phyloP scores from a whole-genome alignment of 73 alveolate genomes.

The Uronychia setigera region DNA sequence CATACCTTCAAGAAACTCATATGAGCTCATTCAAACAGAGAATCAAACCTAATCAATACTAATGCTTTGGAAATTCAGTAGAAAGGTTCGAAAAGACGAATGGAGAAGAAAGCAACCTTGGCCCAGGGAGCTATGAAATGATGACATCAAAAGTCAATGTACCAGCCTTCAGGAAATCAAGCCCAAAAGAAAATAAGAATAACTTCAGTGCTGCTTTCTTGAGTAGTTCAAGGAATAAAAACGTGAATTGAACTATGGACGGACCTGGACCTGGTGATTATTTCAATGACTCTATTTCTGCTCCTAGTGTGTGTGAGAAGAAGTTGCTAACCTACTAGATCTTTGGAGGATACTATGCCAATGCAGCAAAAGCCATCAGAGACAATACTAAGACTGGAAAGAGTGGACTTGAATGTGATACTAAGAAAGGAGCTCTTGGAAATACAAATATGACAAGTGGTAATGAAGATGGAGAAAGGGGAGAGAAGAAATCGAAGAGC shows the following conservation, averaged over 20 bases:
- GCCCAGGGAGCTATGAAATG: constrained; percentile 1
- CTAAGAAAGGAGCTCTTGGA: no score
- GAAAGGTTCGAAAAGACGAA: background rate
- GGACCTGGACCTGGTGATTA: background rate
- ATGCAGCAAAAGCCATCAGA: no score
- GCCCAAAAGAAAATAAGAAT: no score
- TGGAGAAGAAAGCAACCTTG: background rate
- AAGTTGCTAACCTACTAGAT: no score
- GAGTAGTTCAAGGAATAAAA: background rate
- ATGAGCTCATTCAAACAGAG: background rate
- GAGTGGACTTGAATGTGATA: no score
- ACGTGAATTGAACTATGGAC: background rate
- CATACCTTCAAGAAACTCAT: background rate
- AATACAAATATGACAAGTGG: no score
- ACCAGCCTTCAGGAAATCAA: background rate
- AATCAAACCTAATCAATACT: background rate
- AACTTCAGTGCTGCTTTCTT: background rate
- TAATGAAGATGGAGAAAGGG: no score
- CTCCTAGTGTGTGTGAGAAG: background rate
- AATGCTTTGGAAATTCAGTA: background rate
- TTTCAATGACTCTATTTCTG: background rate
- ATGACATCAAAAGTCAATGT: no score
- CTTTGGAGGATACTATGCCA: no score
- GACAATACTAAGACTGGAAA: no score
- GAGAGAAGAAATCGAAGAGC: no score